Evolutionary conservation across 2,329 filamentous ascomycete species (phyloP), one percentile per base, ranked within the genome.

Genomic region (Alternaria rosae): DNA sequence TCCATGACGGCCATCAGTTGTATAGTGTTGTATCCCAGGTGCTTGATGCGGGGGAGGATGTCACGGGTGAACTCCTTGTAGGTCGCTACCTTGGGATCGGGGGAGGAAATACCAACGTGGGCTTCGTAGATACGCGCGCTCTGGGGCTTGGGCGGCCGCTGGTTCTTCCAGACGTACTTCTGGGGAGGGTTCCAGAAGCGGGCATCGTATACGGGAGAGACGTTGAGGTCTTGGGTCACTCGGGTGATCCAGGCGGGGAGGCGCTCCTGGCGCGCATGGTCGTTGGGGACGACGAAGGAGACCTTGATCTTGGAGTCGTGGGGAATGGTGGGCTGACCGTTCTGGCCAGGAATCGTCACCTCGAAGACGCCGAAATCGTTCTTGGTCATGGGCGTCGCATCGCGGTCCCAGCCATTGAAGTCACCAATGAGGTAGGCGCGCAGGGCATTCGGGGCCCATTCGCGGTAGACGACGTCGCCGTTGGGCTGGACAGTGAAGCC

Each of bases 1-100:
- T 99, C 95, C 94, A 99, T 99, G 76, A 99, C 86, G 47, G 95
- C 95, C 95, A 99, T 99, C 67, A 99, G 85, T 79, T 99, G 95
- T 70, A 99, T 98, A 57, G 94, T 92, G 77, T 99, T 98, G 84
- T 99, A 99, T 42, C 94, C 95, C 44, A 98, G 85, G 67, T 89
- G 84, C 76, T 94, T 91, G 82, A 99, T 98, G 60, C 94, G 88
- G 15, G 94, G 94, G 8, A 99, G 87, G 86, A 97, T 93, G 79
- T 92, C 93, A 74, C 89, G 86, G 3, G 94, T 98, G 79, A 99
- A 99, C 81, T 99, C 94, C 80, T 97, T 97, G 87, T 97, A 99
- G 7, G 93, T 97, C 4, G 95, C 89, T 41, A 99, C 93, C 69
- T 88, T 90, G 65, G 91, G 88, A 67, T 98, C 94, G 1, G 94